Evolutionary conservation across 2,329 filamentous ascomycete genomes (phyloP).

Genomic region (Trichophyton rubrum): DNA sequence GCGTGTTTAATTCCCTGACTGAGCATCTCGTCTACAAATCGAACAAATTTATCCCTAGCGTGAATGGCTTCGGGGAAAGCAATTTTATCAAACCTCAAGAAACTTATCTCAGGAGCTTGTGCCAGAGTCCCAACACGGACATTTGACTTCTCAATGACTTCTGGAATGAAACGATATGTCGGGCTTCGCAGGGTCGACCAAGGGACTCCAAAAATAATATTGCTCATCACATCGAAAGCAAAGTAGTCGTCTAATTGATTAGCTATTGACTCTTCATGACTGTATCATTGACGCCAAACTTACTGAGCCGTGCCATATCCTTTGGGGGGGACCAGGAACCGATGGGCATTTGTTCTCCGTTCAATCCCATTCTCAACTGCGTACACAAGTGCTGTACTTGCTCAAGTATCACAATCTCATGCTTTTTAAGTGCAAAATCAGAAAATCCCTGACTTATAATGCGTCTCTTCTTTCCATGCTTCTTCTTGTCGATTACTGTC

Average conservation of each 20-base stretch:
- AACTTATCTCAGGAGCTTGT: neutral
- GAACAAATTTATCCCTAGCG: slow-evolving; percentile 7
- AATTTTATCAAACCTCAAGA: neutral
- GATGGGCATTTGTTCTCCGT: slow-evolving; percentile 10
- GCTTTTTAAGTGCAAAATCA: slow-evolving; percentile 38
- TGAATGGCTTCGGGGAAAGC: slow-evolving; percentile 7
- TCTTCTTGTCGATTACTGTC: slow-evolving; percentile 13
- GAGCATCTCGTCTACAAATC: slow-evolving; percentile 10
- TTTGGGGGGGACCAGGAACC: slow-evolving; percentile 28
- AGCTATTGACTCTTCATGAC: neutral
- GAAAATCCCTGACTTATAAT: slow-evolving; percentile 20
- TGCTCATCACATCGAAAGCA: slow-evolving; percentile 42
- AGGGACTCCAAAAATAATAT: slow-evolving; percentile 13
- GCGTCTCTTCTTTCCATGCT: slow-evolving; percentile 16
- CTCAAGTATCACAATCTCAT: slow-evolving; percentile 54
- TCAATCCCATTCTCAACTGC: slow-evolving; percentile 16
- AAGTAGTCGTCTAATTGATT: slow-evolving; percentile 32
- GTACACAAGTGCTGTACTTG: slow-evolving; percentile 56
- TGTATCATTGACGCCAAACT: neutral
- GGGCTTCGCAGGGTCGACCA: slow-evolving; percentile 4
- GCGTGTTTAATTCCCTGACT: slow-evolving; percentile 15
- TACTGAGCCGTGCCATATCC: slow-evolving; percentile 27
- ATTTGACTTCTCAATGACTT: neutral
- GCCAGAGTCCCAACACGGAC: slow-evolving; percentile 9
- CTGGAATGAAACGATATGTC: neutral